Conservation (phyloP, 2,329 filamentous ascomycete genomes). For the Stagonosporopsis chrysanthemi region DNA sequence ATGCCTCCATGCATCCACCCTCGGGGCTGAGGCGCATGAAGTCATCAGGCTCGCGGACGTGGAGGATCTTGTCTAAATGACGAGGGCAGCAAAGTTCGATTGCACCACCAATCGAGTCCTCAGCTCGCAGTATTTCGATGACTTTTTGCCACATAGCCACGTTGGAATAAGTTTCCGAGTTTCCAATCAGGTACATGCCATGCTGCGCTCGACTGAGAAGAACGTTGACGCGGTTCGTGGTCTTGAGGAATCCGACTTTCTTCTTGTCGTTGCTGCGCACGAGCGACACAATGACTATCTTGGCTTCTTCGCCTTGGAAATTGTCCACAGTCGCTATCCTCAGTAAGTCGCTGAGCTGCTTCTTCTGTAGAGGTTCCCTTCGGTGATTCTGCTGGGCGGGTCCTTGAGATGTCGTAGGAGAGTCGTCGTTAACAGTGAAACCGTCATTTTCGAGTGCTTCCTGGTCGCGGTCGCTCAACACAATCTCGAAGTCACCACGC, state of each 20-base stretch:
- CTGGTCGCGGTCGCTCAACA: conserved; percentile 68
- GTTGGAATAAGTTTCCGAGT: conserved; percentile 63
- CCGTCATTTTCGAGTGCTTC: conserved; percentile 57
- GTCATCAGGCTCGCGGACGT: conserved; percentile 39
- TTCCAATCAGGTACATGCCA: conserved; percentile 76
- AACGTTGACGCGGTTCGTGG: conserved; percentile 73
- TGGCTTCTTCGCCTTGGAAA: conserved; percentile 79
- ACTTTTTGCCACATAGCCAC: conserved; percentile 72
- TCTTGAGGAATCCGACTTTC: conserved; percentile 70
- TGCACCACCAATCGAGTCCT: conserved; percentile 23
- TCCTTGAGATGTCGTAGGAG: background rate
- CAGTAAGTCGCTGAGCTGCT: conserved; percentile 30
- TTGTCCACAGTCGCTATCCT: conserved; percentile 73
- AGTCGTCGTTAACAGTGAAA: conserved; percentile 12
- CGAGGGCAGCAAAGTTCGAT: conserved; percentile 41
- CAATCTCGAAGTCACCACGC: conserved; percentile 63
- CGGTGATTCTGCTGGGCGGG: conserved; percentile 8
- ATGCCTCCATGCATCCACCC: conserved; percentile 40
- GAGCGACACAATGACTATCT: conserved; percentile 73
- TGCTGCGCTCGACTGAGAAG: conserved; percentile 71
- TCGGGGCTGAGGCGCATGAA: conserved; percentile 39
- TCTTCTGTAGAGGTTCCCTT: conserved; percentile 31
- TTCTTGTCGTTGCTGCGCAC: conserved; percentile 70
- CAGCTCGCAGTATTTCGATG: conserved; percentile 57
- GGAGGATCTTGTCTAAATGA: conserved; percentile 34